Evolutionary conservation across 2,329 filamentous ascomycete genomes (phyloP).

Genomic region (Arthrobotrys conoides): DNA sequence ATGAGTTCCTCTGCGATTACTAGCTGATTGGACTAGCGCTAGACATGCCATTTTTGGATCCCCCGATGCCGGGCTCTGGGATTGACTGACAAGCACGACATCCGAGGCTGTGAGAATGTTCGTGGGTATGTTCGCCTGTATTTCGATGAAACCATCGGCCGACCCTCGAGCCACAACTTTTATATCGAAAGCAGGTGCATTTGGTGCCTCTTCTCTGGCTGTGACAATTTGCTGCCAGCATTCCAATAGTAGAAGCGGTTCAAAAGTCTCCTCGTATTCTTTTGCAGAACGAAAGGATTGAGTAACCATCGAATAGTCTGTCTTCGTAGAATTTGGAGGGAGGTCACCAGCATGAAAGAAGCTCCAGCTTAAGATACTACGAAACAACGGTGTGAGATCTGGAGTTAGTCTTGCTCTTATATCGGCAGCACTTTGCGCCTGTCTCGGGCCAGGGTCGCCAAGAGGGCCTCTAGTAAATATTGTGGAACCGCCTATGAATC

Average conservation of each 20-base stretch:
- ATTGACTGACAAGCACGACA: slow-evolving; percentile 85
- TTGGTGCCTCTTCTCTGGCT: slow-evolving; percentile 83
- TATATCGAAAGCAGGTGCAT: slow-evolving; percentile 84
- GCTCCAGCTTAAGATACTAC: slow-evolving; percentile 91
- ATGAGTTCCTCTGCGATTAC: slow-evolving; percentile 79
- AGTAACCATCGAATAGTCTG: slow-evolving; percentile 81
- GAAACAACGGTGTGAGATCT: slow-evolving; percentile 86
- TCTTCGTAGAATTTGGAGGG: slow-evolving; percentile 79
- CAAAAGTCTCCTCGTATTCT: slow-evolving; percentile 90
- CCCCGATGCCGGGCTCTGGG: slow-evolving; percentile 77
- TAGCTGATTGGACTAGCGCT: slow-evolving; percentile 84
- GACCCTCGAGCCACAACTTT: slow-evolving; percentile 89
- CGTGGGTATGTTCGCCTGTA: slow-evolving; percentile 84
- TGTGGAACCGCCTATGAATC: slow-evolving; percentile 74
- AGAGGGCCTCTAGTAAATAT: slow-evolving; percentile 65
- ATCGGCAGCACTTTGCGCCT: slow-evolving; percentile 74
- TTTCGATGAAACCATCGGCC: slow-evolving; percentile 92
- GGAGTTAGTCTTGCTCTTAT: slow-evolving; percentile 93
- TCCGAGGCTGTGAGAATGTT: slow-evolving; percentile 82
- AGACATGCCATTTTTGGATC: slow-evolving; percentile 82
- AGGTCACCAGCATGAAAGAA: slow-evolving; percentile 91
- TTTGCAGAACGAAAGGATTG: slow-evolving; percentile 81
- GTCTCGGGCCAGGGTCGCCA: slow-evolving; percentile 62
- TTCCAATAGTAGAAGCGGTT: slow-evolving; percentile 89
- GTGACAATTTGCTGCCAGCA: slow-evolving; percentile 96